These are phyloP conservation scores for Rhododendron henanense DNA, from an alignment of 148 eudicot genomes.

Conservation along the genomic window DNA sequence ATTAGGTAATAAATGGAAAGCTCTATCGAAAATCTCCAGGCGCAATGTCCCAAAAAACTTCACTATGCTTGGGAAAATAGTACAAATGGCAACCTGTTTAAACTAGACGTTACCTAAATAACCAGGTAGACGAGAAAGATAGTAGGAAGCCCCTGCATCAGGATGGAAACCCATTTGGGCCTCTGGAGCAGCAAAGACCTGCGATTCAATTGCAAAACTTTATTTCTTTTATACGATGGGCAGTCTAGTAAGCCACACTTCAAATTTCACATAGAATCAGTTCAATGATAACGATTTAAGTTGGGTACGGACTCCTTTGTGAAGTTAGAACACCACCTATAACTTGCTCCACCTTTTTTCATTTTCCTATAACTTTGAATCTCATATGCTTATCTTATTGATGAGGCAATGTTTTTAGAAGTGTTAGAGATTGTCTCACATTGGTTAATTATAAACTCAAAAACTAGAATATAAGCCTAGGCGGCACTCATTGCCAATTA, in stretches of 20 bases:
- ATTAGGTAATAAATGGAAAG: no score
- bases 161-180: constrained; percentile 94
- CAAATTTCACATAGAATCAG: neutral
- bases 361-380: neutral
- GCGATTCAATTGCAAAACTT: constrained; percentile 20
- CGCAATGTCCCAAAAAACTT: neutral
- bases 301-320: no score
- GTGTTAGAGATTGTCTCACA: neutral
- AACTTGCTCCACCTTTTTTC: neutral
- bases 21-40: neutral
- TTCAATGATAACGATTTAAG: neutral
- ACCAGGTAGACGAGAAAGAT: constrained; percentile 95
- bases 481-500: neutral
- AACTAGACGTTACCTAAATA: constrained; percentile 65
- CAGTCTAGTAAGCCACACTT: neutral
- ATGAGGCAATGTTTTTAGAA: neutral
- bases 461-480: neutral
- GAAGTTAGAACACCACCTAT: no score
- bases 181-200: constrained; percentile 86
- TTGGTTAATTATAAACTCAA: neutral
- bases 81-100: neutral
- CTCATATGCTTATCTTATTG: neutral
- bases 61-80: neutral
- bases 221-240: neutral
- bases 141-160: constrained; percentile 94